phyloP scores from a whole-genome alignment of 305 asterid genomes.

The Petunia hybrid region DNA sequence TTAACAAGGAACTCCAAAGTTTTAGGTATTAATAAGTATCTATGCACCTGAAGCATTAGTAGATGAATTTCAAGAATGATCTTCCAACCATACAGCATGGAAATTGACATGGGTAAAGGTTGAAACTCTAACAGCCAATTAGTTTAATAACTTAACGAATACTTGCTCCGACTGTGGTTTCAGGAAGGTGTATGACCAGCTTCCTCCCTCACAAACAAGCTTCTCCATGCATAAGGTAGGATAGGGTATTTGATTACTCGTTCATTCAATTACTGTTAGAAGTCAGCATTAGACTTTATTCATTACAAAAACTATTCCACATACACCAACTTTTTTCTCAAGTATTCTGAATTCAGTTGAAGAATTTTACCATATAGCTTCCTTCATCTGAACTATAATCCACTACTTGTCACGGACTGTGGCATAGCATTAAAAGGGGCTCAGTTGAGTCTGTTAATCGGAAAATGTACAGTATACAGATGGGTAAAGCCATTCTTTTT shows the following conservation, averaged over 20 bases:
- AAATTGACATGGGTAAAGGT: background rate
- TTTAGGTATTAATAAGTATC: background rate
- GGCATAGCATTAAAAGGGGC: too few species aligned
- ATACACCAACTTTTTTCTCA: background rate
- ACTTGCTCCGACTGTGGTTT: slow-evolving; percentile 24
- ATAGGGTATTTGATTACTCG: background rate
- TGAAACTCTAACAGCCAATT: background rate
- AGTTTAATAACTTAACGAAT: background rate
- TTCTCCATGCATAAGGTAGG: slow-evolving; percentile 20
- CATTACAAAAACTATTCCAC: background rate
- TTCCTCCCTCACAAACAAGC: background rate
- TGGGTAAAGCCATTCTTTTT: too few species aligned
- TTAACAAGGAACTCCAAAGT: background rate
- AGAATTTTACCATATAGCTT: background rate
- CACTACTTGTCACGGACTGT: background rate
- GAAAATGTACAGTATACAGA: too few species aligned
- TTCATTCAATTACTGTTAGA: slow-evolving; percentile 20
- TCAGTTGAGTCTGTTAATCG: too few species aligned
- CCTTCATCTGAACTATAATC: slow-evolving; percentile 5
- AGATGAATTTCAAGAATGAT: too few species aligned
- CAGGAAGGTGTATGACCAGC: background rate
- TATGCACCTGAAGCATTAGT: background rate
- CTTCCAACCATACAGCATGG: background rate
- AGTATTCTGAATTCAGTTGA: slow-evolving; percentile 15
- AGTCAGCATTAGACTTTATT: slow-evolving; percentile 3